Evolutionary conservation across 129 eudicot species (phyloP).

Genomic region (Ambrosia artemisiifolia): DNA sequence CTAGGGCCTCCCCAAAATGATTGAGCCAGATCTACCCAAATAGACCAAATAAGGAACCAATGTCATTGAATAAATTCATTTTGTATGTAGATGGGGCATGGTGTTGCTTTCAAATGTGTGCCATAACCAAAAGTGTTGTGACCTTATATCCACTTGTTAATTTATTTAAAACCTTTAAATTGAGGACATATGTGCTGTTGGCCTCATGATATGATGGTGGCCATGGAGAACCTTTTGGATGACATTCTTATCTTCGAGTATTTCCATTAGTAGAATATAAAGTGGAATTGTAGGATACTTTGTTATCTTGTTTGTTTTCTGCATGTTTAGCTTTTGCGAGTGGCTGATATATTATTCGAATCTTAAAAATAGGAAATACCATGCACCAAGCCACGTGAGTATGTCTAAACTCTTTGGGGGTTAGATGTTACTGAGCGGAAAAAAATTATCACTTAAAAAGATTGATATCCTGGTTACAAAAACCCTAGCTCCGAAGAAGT

Average conservation of each 20-base stretch:
- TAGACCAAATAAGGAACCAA: too few species aligned
- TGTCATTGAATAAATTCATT: not conserved
- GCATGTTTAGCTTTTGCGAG: not conserved
- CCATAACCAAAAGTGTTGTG: not conserved
- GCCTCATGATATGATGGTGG: slow-evolving; percentile 6
- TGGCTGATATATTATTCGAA: slow-evolving; percentile 8
- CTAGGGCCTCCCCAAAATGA: too few species aligned
- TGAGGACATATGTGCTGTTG: slow-evolving; percentile 6
- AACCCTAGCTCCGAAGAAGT: too few species aligned
- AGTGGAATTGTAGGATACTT: slow-evolving; percentile 15
- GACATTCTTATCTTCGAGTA: slow-evolving; percentile 21
- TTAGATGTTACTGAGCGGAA: not conserved
- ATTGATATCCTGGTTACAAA: too few species aligned
- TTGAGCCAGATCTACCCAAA: too few species aligned
- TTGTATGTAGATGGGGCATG: not conserved
- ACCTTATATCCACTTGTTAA: not conserved
- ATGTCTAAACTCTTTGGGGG: not conserved
- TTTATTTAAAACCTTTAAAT: not conserved
- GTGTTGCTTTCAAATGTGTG: not conserved
- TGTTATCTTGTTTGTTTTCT: slow-evolving; percentile 20
- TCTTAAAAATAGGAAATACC: not conserved
- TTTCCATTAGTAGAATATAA: slow-evolving; percentile 26
- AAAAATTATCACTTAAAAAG: too few species aligned
- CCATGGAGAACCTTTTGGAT: slow-evolving; percentile 13
- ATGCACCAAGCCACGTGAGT: not conserved